Base-by-base conservation (phyloP, 176 grass and related monocot genomes). In the Zoysia pacifica region DNA sequence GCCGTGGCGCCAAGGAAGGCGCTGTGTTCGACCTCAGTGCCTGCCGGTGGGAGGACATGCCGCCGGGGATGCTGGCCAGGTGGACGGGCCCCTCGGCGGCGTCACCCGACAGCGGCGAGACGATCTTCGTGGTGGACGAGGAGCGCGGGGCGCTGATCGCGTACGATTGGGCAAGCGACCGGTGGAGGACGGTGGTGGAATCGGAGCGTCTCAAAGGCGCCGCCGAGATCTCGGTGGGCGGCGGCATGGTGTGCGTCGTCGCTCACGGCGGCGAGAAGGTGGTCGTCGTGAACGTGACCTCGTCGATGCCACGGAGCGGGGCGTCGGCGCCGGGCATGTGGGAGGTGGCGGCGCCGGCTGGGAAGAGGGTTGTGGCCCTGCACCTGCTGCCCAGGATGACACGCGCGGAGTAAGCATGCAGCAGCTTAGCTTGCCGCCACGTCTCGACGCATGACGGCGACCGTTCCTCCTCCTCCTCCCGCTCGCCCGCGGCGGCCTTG, bases 31-130 rank as follows among this genome's bases (percentile, higher is more conserved):
- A 98, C 81, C 67, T 93, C 15, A 11, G 1, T 1, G 65, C 40
- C 47, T 62, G 54, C 0, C 28, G 71, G 20, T 98, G 96, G 96
- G 92, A 93, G 49, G 92, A 93, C 53, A 98, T 98, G 96, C 96
- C 96, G 1, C 69, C 78, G 6, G 92, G 90, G 9, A 89, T 98
- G 88, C 74, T 94, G 0, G 81, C 92, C 9, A 88, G 90, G 0
- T 98, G 92, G 96, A 93, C 63, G 3, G 96, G 96, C 16, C 90
- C 88, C 0, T 89, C 89, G 0, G 85, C 80, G 0, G 66, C 66
- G 0, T 9, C 71, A 3, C 13, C 65, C 2, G 77, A 28, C 20
- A 55, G 20, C 19, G 76, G 9, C 9, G 86, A 84, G 2, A 59
- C 79, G 0, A 86, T 98, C 49, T 98, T 86, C 72, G 75, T 93